Evolutionary conservation across 2,329 filamentous ascomycete species (phyloP), one percentile per base, ranked within the genome.

Genomic region (Trichophyton schoenleinii): DNA sequence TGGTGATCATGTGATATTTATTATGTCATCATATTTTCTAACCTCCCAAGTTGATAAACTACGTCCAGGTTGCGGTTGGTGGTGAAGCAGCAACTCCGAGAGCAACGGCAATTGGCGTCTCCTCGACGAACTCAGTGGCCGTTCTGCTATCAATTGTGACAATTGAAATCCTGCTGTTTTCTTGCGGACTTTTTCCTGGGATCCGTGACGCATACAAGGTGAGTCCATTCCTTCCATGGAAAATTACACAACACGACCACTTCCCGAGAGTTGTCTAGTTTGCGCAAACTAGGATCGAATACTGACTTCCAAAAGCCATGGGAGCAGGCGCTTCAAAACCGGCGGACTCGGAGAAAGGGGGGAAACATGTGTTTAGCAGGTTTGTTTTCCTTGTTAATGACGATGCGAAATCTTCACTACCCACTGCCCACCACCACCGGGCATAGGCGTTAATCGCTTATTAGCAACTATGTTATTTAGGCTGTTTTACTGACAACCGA

Each of bases 301-400:
- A 31, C 49, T 53, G 28, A 53, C 49, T 20, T 31, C 22, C 13
- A 15, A 31, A 53, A 53, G 42, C 57, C 57, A 86, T 87, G 83
- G 83, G 83, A 72, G 79, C 80, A 70, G 81, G 81, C 67, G 79
- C 79, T 74, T 86, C 83, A 60, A 85, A 85, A 75, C 80, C 80
- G 67, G 77, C 80, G 65, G 75, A 74, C 65, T 73, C 78, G 8
- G 34, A 58, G 68, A 72, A 70, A 63, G 69, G 68, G 66, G 71
- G 78, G 67, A 81, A 83, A 74, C 83, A 85, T 75, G 76, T 85
- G 70, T 86, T 87, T 73, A 78, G 80, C 59, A 78, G 83, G 83
- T 86, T 75, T 64, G 80, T 74, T 62, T 3, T 60, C 20, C 22
- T 15, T 58, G 18, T 13, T 44, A 3, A 20, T 6, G n/a, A 18